Evolutionary conservation across 257 asterid genomes (phyloP).

Genomic region (Fraxinus excelsior): DNA sequence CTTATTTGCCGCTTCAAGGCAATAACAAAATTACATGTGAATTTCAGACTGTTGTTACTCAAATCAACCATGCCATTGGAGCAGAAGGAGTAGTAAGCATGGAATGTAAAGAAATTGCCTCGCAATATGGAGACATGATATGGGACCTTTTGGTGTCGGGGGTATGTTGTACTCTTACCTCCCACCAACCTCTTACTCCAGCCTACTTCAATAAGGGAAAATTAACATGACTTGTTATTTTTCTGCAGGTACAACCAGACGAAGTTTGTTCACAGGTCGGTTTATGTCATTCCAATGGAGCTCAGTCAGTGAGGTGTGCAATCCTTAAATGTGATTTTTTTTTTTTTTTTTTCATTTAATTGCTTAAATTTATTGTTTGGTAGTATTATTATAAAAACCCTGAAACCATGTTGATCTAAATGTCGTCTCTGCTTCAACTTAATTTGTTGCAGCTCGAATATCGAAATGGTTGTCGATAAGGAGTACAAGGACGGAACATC

Average conservation of each 20-base stretch:
- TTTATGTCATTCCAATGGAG: constrained; percentile 53
- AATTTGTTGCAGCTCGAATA: constrained; percentile 62
- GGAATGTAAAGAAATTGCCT: constrained; percentile 75
- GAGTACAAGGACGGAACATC: constrained; percentile 42
- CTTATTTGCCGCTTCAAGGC: not conserved
- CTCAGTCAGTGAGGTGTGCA: constrained; percentile 59
- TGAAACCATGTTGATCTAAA: not conserved
- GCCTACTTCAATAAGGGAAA: not conserved
- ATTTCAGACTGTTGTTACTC: constrained; percentile 71
- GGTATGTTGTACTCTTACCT: constrained; percentile 34
- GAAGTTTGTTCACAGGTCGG: constrained; percentile 74
- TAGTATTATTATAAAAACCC: no score
- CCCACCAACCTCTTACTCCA: not conserved
- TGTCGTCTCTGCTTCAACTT: not conserved
- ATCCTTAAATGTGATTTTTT: constrained; percentile 7
- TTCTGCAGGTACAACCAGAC: constrained; percentile 71
- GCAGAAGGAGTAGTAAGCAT: constrained; percentile 82
- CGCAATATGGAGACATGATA: constrained; percentile 77
- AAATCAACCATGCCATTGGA: constrained; percentile 93
- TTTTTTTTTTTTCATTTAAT: not conserved
- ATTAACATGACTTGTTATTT: not conserved
- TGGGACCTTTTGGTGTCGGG: constrained; percentile 84
- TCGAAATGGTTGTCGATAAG: constrained; percentile 68
- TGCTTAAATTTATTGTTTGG: not conserved
- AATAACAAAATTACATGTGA: constrained; percentile 3